Conservation (phyloP, 176 grass and related monocot species). For the Oryza australiensis region DNA sequence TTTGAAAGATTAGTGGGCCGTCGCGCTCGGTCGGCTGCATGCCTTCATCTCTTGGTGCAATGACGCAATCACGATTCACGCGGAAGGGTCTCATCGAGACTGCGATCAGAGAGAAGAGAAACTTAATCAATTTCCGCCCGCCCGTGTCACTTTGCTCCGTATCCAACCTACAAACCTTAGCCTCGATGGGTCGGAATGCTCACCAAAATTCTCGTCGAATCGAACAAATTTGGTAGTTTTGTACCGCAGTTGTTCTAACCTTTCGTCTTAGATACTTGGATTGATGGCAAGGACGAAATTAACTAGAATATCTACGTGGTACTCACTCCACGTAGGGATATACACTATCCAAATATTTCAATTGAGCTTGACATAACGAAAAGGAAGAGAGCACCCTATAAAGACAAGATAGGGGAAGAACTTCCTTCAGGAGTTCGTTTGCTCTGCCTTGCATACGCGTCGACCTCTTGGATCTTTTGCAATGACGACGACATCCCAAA, state of each 20-base stretch:
- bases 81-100: too few species aligned
- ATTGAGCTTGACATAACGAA: neutral
- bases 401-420: slow-evolving; percentile 12
- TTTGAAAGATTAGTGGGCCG: too few species aligned
- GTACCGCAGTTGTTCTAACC: neutral
- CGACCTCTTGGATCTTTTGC: neutral
- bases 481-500: neutral
- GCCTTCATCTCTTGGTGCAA: too few species aligned
- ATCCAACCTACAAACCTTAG: too few species aligned
- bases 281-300: neutral
- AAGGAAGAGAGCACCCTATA: neutral
- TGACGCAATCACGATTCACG: too few species aligned
- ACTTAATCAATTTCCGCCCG: too few species aligned
- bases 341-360: neutral
- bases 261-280: neutral
- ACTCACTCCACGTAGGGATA: neutral
- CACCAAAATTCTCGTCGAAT: too few species aligned
- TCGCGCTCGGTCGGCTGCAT: too few species aligned
- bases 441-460: neutral
- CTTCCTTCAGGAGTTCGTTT: neutral
- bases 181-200: too few species aligned
- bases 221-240: neutral
- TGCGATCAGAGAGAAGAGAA: too few species aligned
- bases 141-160: too few species aligned
- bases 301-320: neutral